Percentiles rank a stretch among this genome's conserved stretches.
These are phyloP conservation scores for Penicillium verrucosum DNA, from an alignment of 2,329 filamentous ascomycete species.

Conservation along the genomic window DNA sequence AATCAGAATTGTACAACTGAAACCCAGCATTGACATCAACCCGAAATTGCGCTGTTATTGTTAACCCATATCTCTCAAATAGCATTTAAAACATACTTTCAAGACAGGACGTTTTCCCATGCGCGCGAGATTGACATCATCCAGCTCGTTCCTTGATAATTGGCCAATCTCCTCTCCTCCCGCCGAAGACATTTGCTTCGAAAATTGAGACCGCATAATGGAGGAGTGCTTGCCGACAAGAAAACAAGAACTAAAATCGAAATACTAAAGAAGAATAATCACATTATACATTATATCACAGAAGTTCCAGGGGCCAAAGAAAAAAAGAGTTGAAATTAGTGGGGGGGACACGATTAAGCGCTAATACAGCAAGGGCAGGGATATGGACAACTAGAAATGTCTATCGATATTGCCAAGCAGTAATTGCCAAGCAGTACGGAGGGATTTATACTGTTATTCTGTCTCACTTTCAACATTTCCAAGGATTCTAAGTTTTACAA, in stretches of 20 bases:
- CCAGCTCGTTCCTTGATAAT: conserved; percentile 25
- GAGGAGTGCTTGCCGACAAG: not conserved
- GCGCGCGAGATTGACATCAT: conserved; percentile 47
- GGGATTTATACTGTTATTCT: too few relatives aligned
- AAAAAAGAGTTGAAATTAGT: not conserved
- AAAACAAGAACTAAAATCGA: not conserved
- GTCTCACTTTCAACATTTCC: too few relatives aligned
- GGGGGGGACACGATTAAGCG: not conserved
- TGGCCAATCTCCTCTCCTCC: conserved; percentile 13
- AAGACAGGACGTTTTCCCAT: conserved; percentile 53
- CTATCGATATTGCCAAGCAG: too few relatives aligned
- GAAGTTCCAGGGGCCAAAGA: not conserved
- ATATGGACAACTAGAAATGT: too few relatives aligned
- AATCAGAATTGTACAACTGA: conserved; percentile 40
- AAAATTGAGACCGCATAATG: conserved; percentile 11
- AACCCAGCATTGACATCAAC: conserved; percentile 41
- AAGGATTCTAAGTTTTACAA: too few relatives aligned
- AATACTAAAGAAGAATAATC: not conserved
- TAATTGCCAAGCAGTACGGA: too few relatives aligned
- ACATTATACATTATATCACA: not conserved
- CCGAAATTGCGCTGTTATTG: conserved; percentile 38
- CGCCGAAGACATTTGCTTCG: conserved; percentile 12
- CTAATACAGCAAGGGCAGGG: conserved; percentile 1
- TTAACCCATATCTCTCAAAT: not conserved
- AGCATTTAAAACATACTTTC: conserved; percentile 27